These are phyloP conservation scores for Trichocladium uniseriatum DNA, from an alignment of 495 filamentous ascomycete genomes.

Conservation along the genomic window DNA sequence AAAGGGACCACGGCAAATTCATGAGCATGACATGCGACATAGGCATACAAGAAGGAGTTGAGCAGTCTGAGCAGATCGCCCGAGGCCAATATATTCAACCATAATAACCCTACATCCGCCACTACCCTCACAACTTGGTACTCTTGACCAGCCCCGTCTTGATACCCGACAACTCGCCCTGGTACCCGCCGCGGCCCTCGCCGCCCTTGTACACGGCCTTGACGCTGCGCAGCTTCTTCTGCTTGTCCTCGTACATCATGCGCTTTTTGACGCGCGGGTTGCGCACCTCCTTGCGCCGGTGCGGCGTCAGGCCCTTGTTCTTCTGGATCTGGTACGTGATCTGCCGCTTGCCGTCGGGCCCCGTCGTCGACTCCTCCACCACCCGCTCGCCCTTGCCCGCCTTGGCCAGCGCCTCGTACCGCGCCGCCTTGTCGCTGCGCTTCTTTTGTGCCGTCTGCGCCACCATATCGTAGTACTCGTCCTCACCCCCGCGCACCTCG, in stretches of 20 bases:
- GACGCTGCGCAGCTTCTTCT: conserved; percentile 84
- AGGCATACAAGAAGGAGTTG: neutral
- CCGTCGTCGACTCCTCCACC: conserved; percentile 50
- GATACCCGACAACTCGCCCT: conserved; percentile 89
- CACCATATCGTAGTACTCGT: conserved; percentile 85
- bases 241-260: conserved; percentile 84
- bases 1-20: too few species aligned
- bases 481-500: conserved; percentile 47
- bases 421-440: conserved; percentile 56
- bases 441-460: conserved; percentile 60
- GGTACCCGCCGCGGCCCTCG: conserved; percentile 78
- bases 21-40: too few species aligned
- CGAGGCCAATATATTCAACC: neutral
- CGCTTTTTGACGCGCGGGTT: conserved; percentile 98
- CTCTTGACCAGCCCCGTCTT: conserved; percentile 89
- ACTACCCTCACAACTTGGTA: conserved; percentile 57
- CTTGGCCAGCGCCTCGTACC: conserved; percentile 34
- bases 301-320: conserved; percentile 88
- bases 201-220: conserved; percentile 81
- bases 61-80: neutral
- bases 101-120: too few species aligned
- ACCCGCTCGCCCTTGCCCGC: conserved; percentile 46
- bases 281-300: conserved; percentile 81
- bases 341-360: conserved; percentile 72
- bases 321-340: conserved; percentile 90